Evolutionary conservation across 192 early-diverging fungal species (phyloP).

Genomic region (Coemansia sp.): DNA sequence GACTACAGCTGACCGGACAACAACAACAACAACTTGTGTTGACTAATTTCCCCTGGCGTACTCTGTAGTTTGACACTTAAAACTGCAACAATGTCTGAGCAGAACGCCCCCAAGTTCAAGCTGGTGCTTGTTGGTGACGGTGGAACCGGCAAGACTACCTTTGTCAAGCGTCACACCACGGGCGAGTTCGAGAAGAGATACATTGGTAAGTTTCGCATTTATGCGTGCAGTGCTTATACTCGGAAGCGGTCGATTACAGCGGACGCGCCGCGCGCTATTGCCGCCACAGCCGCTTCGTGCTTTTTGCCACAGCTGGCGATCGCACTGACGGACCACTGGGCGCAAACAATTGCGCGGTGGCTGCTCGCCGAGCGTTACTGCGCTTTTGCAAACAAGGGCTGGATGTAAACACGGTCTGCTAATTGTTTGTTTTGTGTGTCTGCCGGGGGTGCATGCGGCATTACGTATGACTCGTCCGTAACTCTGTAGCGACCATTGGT

Average conservation of each 20-base stretch:
- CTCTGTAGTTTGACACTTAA: slow-evolving; percentile 20
- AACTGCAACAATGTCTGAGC: slow-evolving; percentile 28
- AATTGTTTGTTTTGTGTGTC: slow-evolving; percentile 4
- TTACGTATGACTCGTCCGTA: slow-evolving; percentile 21
- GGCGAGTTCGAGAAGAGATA: slow-evolving; percentile 99
- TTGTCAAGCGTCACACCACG: slow-evolving; percentile 99
- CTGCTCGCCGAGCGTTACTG: slow-evolving; percentile 4
- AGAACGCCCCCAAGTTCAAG: slow-evolving; percentile 47
- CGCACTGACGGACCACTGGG: neutral
- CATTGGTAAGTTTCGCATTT: slow-evolving; percentile 60
- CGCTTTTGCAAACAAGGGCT: slow-evolving; percentile 4
- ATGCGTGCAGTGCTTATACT: neutral
- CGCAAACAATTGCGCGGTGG: slow-evolving; percentile 6
- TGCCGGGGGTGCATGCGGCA: slow-evolving; percentile 1
- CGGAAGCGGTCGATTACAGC: too few species aligned
- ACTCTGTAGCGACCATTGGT: slow-evolving; percentile 84
- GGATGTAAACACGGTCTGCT: slow-evolving; percentile 8
- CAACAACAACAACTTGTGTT: neutral
- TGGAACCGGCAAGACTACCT: slow-evolving; percentile 99
- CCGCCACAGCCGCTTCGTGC: neutral
- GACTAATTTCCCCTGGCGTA: neutral
- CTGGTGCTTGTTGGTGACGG: slow-evolving; percentile 89
- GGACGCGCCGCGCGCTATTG: neutral
- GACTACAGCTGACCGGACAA: too few species aligned
- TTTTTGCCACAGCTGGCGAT: neutral